Evolutionary conservation across 345 rosid species (phyloP), one percentile per base, ranked within the genome.

Genomic region (Kernera saxatilis): DNA sequence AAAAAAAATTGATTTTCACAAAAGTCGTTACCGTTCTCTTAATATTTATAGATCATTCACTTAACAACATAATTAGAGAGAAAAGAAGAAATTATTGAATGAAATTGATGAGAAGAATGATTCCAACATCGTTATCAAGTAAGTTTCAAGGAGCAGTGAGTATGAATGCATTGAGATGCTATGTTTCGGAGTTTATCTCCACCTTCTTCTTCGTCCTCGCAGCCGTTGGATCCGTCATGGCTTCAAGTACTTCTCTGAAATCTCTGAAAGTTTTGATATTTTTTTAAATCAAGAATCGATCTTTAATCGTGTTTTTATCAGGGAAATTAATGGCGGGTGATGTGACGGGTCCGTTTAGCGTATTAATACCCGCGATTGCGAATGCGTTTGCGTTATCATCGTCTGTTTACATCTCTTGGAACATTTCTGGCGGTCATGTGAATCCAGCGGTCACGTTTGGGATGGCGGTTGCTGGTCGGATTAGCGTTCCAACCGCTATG

Each of bases 371-470:
- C 6, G 99, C 96, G 0, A 26, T 89, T 14, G 92, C 96, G 1
- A 89, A 81, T 39, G 82, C 91, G 3, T 82, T 89, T 77, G 93
- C 93, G 1, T 76, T 94, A 22, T 82, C 99, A 0, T 81, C 91
- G 1, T 79, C 90, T 0, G 83, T 94, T 26, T 86, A 83, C 58
- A 80, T 88, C 14, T 84, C 96, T 0, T 79, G 81, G 54, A 87
- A 73, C 51, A 74, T 84, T 17, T 94, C 96, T 3, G 96, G 95
- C 1, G 96, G 97, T 3, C 99, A 91, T 52, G 89, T 91, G 57
- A 94, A 91, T 66, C 99, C 99, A 2, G 96, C 98, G 3, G 98
- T 94, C 62, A 94, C 98, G 1, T 89, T 91, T 44, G 87, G 72
- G 0, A 85, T 82, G 93, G 99, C 89, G 2, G 84, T 94, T 32